Evolutionary conservation across 345 rosid species (phyloP).

Genomic region (Passiflora organensis): DNA sequence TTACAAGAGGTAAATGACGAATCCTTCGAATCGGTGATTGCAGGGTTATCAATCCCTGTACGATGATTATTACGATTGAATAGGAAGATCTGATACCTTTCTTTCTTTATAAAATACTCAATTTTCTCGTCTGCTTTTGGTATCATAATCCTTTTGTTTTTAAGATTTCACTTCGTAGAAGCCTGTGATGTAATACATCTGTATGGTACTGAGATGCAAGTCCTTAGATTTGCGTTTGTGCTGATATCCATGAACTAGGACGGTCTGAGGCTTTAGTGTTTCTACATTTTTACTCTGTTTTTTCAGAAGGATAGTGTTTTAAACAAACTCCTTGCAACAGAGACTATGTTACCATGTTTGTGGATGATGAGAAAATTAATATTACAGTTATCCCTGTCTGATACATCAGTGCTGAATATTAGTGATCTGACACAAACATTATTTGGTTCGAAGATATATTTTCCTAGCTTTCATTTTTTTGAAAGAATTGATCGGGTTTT

Average conservation of each 20-base stretch:
- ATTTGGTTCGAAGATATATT: too few species aligned
- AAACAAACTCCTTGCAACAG: too few species aligned
- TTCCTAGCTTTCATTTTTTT: background rate
- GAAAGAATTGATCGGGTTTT: background rate
- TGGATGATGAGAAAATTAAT: conserved; percentile 37
- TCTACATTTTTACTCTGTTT: background rate
- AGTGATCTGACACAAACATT: conserved; percentile 39
- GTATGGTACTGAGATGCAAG: conserved; percentile 16
- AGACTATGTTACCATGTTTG: conserved; percentile 2
- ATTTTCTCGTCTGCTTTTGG: background rate
- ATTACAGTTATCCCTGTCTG: conserved; percentile 68
- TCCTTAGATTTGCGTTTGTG: conserved; percentile 14
- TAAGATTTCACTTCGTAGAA: background rate
- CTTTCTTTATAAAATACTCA: background rate
- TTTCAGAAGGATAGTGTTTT: background rate
- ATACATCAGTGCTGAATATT: conserved; percentile 29
- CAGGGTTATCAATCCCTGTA: conserved; percentile 14
- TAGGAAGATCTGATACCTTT: conserved; percentile 58
- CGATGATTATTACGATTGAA: conserved; percentile 27
- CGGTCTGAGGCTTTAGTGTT: conserved; percentile 49
- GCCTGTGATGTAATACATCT: conserved; percentile 23
- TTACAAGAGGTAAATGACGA: conserved; percentile 31
- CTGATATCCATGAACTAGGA: conserved; percentile 51
- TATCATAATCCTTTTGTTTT: background rate
- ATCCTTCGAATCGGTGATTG: conserved; percentile 13